Conservation (phyloP, 345 rosid genomes). For the Lepidium sativum region DNA sequence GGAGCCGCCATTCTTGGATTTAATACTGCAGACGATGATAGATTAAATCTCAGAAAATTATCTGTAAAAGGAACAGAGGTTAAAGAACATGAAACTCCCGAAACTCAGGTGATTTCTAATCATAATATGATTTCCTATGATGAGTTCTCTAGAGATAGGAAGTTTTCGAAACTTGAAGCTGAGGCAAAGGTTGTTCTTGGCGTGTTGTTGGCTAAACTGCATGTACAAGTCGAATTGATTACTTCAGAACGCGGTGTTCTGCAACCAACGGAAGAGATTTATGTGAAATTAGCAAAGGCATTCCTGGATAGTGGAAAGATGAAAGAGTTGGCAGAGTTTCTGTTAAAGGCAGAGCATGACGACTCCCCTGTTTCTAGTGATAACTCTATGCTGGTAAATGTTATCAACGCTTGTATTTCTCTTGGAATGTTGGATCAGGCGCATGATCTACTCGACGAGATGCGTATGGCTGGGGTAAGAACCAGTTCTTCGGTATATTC, state of each 20-base stretch:
- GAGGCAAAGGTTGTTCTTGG: conserved; percentile 56
- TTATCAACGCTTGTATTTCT: conserved; percentile 71
- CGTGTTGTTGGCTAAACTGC: conserved; percentile 46
- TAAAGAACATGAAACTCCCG: conserved; percentile 10
- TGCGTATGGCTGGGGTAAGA: conserved; percentile 69
- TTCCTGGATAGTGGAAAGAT: conserved; percentile 66
- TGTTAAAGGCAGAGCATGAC: conserved; percentile 65
- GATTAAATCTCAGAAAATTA: conserved; percentile 10
- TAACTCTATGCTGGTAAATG: conserved; percentile 54
- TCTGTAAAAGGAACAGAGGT: conserved; percentile 18
- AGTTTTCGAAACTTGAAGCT: conserved; percentile 46
- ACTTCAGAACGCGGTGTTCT: conserved; percentile 69
- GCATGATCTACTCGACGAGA: conserved; percentile 89
- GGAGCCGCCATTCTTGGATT: conserved; percentile 43
- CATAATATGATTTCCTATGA: conserved; percentile 34
- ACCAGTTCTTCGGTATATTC: conserved; percentile 58
- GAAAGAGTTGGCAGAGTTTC: conserved; percentile 66
- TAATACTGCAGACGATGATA: conserved; percentile 19
- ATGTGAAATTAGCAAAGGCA: conserved; percentile 69
- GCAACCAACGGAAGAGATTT: conserved; percentile 66
- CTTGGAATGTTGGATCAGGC: conserved; percentile 87
- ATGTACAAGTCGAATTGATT: conserved; percentile 48
- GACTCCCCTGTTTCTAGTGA: conserved; percentile 60
- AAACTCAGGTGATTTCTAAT: not conserved
- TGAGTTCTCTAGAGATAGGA: conserved; percentile 48